Conservation (phyloP, 2,329 filamentous ascomycete species). For the Ophiosphaerella narmari region DNA sequence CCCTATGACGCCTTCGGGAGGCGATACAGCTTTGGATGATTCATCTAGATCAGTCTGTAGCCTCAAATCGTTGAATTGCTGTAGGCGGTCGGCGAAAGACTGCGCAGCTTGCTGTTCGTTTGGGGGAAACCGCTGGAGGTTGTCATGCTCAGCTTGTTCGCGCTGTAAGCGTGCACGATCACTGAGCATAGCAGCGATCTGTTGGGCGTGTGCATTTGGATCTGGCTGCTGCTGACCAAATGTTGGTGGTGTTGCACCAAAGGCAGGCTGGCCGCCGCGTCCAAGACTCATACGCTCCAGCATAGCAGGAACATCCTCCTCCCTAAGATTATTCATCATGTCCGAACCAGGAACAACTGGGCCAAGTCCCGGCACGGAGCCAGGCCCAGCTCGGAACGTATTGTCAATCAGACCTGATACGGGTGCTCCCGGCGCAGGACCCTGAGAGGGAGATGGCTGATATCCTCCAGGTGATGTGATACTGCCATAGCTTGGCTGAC, state of each 20-base stretch:
- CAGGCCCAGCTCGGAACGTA: constrained; percentile 47
- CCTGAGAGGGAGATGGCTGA: constrained; percentile 63
- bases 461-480: constrained; percentile 84
- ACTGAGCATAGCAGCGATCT: constrained; percentile 64
- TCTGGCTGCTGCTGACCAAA: constrained; percentile 56
- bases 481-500: constrained; percentile 94
- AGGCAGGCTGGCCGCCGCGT: constrained; percentile 56
- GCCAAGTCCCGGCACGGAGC: constrained; percentile 48
- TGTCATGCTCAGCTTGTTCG: constrained; percentile 63
- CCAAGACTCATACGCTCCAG: constrained; percentile 69
- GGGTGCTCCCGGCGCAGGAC: constrained; percentile 49
- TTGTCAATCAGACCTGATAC: constrained; percentile 74
- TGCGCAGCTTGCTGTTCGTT: constrained; percentile 44
- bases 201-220: constrained; percentile 56
- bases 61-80: constrained; percentile 80
- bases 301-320: constrained; percentile 71
- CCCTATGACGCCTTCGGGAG: constrained; percentile 44
- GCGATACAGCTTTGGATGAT: constrained; percentile 24
- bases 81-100: constrained; percentile 68
- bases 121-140: constrained; percentile 36
- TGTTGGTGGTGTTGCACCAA: constrained; percentile 51
- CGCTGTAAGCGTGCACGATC: constrained; percentile 64
- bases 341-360: constrained; percentile 53
- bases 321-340: constrained; percentile 56
- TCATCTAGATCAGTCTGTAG: constrained; percentile 69